Base-by-base conservation (phyloP, 108 stramenopile species). In the Pseudonitzschia delicatissima region DNA sequence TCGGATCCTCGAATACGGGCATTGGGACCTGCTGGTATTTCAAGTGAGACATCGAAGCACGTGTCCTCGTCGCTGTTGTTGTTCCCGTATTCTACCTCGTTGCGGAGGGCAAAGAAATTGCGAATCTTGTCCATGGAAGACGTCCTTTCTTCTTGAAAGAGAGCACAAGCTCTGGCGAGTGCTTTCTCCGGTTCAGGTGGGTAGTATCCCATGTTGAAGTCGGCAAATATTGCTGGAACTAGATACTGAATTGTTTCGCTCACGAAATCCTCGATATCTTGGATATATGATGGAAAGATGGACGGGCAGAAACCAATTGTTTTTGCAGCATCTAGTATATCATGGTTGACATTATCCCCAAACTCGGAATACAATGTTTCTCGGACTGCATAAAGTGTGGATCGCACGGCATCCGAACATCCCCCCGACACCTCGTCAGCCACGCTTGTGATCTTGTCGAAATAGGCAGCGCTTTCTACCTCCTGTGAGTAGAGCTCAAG, bases 201-300 rank as follows among this genome's bases (percentile, higher is more conserved):
- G 42, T 93, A 86, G 57, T 71, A 77, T 1, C 40, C 88, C 88
- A 89, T 89, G 66, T 93, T 84, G 47, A 70, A 81, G 39, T 87
- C 81, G 13, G 91, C 88, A 66, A 84, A 87, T 1, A 71, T 61
- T 39, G 80, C 77, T 9, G 78, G 64, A 2, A 88, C 83, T 13
- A 88, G 62, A 58, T 73, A 74, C 62, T 72, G 76, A 0, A 92
- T 37, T 28, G 73, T 79, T 27, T 84, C 76, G 27, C 48, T 57
- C 17, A 84, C 53, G 3, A 67, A 68, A 37, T 79, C 45, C 31
- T 66, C 29, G 52, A 53, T 37, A 42, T 53, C 8, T 40, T 45
- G 12, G 32, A 90, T 87, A 53, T 86, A 85, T 5, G 29, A 31
- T 4, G 88, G 88, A 21, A 90, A 42, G 5, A 53, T 71, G 34